Evolutionary conservation across 2,329 filamentous ascomycete species (phyloP), one percentile per base, ranked within the genome.

Genomic region (Talaromyces atroroseus): DNA sequence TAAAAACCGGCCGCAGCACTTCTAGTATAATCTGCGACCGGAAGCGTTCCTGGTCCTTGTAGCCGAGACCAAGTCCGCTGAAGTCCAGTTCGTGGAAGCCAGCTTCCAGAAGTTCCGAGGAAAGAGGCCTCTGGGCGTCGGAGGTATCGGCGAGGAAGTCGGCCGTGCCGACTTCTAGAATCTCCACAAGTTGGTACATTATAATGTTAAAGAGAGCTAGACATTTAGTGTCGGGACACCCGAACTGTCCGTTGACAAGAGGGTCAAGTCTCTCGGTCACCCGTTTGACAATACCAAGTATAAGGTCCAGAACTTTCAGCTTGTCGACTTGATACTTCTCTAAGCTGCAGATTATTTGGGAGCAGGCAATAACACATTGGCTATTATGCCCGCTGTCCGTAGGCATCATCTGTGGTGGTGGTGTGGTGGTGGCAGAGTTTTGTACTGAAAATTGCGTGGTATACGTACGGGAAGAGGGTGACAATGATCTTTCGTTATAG

Each of bases 261-360:
- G 44, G 21, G 11, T 46, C 44, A 18, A 46, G 44, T 46, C 44
- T 46, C 11, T 46, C 44, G 11, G 44, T 46, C 44, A 46, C 44
- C 44, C 44, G 44, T 46, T 46, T 46, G 20, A 46, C 44, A 46
- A 46, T 46, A 26, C 44, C 44, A 24, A 46, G 44, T 46, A 46
- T 46, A 12, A 46, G 44, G 23, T 46, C 44, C 21, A 46, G 44
- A 3, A 46, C 44, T 46, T 46, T 46, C 20, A 46, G 44, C 21
- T 46, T 46, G 21, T 46, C 44, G 44, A 26, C 5, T 26, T 46
- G 44, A 23, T 46, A 46, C 21, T 46, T 46, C 24, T 46, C 44
- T 46, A 46, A 46, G 44, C 44, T 46, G 44, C 14, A 46, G 6
- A 46, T 26, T 2, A 46, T 46, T 46, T 46, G 44, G 24, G 44